Percentiles rank a stretch among this genome's conserved stretches.
Evolutionary conservation across 2,329 filamentous ascomycete genomes (phyloP).

Genomic region (Stachybotrys echinatus): DNA sequence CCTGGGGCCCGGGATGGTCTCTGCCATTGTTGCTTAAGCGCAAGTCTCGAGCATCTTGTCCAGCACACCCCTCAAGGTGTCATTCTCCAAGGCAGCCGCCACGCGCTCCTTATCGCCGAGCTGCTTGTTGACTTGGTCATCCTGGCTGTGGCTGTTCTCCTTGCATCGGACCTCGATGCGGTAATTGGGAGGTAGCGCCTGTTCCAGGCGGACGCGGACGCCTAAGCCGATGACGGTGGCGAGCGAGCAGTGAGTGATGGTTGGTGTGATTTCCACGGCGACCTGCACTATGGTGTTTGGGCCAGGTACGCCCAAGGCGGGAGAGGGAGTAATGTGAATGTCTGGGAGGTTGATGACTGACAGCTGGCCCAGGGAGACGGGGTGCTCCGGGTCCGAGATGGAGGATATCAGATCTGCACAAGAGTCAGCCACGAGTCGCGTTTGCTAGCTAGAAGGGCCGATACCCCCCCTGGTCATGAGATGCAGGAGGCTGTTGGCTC

Average conservation of each 20-base stretch:
- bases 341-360: conserved; percentile 95
- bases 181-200: conserved; percentile 85
- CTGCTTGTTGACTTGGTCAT: conserved; percentile 95
- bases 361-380: conserved; percentile 85
- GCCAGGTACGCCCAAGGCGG: conserved; percentile 30
- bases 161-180: conserved; percentile 91
- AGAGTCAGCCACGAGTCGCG: conserved; percentile 11
- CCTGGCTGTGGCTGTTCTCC: conserved; percentile 90
- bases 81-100: conserved; percentile 90
- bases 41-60: conserved; percentile 93
- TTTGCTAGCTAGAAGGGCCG: too few species aligned
- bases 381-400: conserved; percentile 95
- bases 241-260: conserved; percentile 93
- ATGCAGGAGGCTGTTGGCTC: too few species aligned
- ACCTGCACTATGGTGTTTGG: conserved; percentile 63
- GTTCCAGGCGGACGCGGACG: conserved; percentile 84
- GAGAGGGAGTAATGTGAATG: conserved; percentile 64
- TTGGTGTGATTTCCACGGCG: conserved; percentile 86
- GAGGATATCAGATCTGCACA: conserved; percentile 79
- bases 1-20: too few species aligned
- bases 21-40: conserved; percentile 34
- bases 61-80: conserved; percentile 79
- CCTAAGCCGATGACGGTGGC: conserved; percentile 95
- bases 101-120: conserved; percentile 94
- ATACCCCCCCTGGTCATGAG: too few species aligned